phyloP scores from a whole-genome alignment of 805 yeast genomes.

The Suhomyces tanzawaensis region DNA sequence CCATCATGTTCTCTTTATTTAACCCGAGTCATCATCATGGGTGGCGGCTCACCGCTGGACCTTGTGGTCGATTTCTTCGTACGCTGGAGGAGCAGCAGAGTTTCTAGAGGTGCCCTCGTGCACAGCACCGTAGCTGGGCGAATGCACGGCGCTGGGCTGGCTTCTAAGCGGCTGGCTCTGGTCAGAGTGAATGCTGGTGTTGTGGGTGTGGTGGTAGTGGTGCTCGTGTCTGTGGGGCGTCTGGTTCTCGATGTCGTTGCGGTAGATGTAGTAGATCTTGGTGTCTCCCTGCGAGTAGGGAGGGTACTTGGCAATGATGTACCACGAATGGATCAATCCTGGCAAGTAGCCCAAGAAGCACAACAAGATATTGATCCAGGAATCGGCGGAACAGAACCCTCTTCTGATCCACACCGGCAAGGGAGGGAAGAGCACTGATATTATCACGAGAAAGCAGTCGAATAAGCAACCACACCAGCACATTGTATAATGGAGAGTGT shows the following conservation, averaged over 20 bases:
- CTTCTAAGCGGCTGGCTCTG: constrained; percentile 9
- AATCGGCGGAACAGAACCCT: constrained; percentile 58
- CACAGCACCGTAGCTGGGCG: constrained; percentile 28
- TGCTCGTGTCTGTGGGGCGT: constrained; percentile 14
- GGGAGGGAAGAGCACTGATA: constrained; percentile 71
- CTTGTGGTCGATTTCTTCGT: constrained; percentile 25
- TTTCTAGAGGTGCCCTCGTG: constrained; percentile 15
- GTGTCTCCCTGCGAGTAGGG: constrained; percentile 29
- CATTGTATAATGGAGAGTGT: not conserved
- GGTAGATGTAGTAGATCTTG: constrained; percentile 34
- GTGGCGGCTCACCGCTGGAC: constrained; percentile 7
- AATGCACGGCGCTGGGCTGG: constrained; percentile 11
- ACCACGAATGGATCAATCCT: constrained; percentile 50
- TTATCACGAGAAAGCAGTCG: constrained; percentile 57
- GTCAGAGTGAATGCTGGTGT: constrained; percentile 13
- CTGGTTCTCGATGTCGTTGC: constrained; percentile 35
- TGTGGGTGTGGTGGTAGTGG: constrained; percentile 25
- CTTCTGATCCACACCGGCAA: constrained; percentile 66
- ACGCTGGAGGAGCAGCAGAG: constrained; percentile 28
- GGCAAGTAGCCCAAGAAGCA: constrained; percentile 50
- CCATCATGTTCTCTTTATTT: too few relatives aligned
- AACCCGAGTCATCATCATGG: too few relatives aligned
- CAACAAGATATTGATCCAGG: constrained; percentile 41
- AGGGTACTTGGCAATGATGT: constrained; percentile 47
- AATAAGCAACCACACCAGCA: constrained; percentile 32